Evolutionary conservation across 2,329 filamentous ascomycete genomes (phyloP).

Genomic region (Aspergillus unguis): DNA sequence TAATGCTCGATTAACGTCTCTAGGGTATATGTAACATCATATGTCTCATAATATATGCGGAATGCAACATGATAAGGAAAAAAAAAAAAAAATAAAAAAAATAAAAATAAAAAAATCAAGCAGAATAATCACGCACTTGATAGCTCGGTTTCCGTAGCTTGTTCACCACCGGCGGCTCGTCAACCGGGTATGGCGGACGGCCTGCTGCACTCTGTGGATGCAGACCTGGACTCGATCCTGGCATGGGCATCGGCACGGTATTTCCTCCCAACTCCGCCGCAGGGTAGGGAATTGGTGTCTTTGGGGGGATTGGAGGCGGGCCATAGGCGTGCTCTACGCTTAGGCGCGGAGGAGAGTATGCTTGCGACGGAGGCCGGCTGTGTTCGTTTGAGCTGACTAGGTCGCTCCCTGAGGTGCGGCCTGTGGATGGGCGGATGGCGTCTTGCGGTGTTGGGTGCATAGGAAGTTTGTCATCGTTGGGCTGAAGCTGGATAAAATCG

Average conservation of each 20-base stretch:
- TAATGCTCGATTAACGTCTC: background rate
- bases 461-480: conserved; percentile 31
- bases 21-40: conserved; percentile 1
- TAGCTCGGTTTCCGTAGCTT: conserved; percentile 82
- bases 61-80: background rate
- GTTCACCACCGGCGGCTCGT: conserved; percentile 78
- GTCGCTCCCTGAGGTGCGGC: conserved; percentile 28
- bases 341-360: conserved; percentile 30
- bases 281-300: conserved; percentile 62
- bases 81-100: conserved; percentile 9
- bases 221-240: conserved; percentile 18
- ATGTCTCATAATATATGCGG: conserved; percentile 11
- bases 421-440: conserved; percentile 20
- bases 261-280: conserved; percentile 22
- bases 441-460: conserved; percentile 31
- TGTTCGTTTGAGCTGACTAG: conserved; percentile 32
- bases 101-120: conserved; percentile 16
- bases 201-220: conserved; percentile 19
- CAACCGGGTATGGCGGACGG: conserved; percentile 71
- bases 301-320: conserved; percentile 72
- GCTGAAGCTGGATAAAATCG: conserved; percentile 32
- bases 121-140: conserved; percentile 45
- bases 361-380: conserved; percentile 27
- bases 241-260: conserved; percentile 32
- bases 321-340: conserved; percentile 32